Conservation (phyloP, 129 eudicot genomes). For the Glebionis coronaria region DNA sequence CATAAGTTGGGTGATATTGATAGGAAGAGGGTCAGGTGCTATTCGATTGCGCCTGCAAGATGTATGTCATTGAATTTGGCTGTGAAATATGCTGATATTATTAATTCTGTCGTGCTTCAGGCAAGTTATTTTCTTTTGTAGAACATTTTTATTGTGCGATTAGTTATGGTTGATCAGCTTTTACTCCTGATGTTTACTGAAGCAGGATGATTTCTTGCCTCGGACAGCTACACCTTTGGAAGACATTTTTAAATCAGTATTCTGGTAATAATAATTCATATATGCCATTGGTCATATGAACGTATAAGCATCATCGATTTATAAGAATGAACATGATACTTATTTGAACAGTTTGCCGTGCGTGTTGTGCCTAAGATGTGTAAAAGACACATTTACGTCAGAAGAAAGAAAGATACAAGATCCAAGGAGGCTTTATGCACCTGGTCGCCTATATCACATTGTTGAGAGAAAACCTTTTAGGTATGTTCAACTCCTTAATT, state of each 20-base stretch:
- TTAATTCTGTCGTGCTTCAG: conserved; percentile 91
- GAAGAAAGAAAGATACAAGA: conserved; percentile 84
- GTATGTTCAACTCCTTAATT: conserved; percentile 27
- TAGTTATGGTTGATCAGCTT: background rate
- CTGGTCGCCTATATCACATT: conserved; percentile 98
- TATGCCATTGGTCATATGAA: background rate
- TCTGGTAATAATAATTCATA: conserved; percentile 54
- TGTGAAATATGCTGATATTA: conserved; percentile 90
- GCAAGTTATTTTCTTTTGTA: conserved; percentile 39
- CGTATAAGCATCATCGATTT: background rate
- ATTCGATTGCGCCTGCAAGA: conserved; percentile 90
- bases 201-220: conserved; percentile 98
- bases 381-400: conserved; percentile 85
- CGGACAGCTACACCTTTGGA: conserved; percentile 99
- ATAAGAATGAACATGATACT: background rate
- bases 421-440: conserved; percentile 97
- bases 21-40: conserved; percentile 72
- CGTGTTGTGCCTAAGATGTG: conserved; percentile 82
- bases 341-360: conserved; percentile 79
- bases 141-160: background rate
- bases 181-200: conserved; percentile 9
- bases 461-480: conserved; percentile 96
- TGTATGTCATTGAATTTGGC: conserved; percentile 92
- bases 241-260: conserved; percentile 93
- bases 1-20: conserved; percentile 65